Evolutionary conservation across 306 rosid species (phyloP).

Genomic region (Prunus mongolica): DNA sequence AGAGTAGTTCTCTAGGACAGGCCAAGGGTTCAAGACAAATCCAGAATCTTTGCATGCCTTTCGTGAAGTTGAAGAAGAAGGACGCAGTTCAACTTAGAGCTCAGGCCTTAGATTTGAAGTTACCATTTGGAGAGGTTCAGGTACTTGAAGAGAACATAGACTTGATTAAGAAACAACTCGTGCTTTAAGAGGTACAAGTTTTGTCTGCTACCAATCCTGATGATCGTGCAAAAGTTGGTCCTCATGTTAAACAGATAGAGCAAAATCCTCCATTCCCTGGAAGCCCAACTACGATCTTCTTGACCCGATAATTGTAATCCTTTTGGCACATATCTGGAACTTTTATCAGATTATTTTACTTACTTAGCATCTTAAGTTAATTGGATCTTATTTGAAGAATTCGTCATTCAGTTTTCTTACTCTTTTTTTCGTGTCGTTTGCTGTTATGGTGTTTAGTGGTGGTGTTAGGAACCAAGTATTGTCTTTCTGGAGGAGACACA

Average conservation of each 20-base stretch:
- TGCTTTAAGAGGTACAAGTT: slow-evolving; percentile 67
- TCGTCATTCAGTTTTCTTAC: too few species aligned
- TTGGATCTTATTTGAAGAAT: too few species aligned
- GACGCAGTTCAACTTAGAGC: slow-evolving; percentile 62
- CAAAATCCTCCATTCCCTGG: slow-evolving; percentile 90
- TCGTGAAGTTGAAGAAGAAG: slow-evolving; percentile 76
- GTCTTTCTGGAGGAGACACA: too few species aligned
- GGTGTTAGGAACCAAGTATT: too few species aligned
- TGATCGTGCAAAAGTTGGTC: slow-evolving; percentile 62
- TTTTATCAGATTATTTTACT: not conserved
- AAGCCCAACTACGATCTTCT: slow-evolving; percentile 80
- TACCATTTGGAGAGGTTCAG: slow-evolving; percentile 77
- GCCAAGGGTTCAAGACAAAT: slow-evolving; percentile 50
- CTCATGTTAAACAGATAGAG: slow-evolving; percentile 44
- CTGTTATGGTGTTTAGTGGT: too few species aligned
- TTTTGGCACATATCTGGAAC: not conserved
- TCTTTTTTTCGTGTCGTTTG: too few species aligned
- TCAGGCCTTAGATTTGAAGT: slow-evolving; percentile 71
- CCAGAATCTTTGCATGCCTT: slow-evolving; percentile 82
- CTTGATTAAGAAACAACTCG: slow-evolving; percentile 71
- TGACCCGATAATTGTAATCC: slow-evolving; percentile 20
- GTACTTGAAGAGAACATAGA: slow-evolving; percentile 74
- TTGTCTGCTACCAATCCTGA: slow-evolving; percentile 54
- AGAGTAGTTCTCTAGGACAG: slow-evolving; percentile 53
- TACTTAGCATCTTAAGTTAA: too few species aligned